Base-by-base conservation (phyloP, 495 filamentous ascomycete genomes). In the Lichina pygmaea region DNA sequence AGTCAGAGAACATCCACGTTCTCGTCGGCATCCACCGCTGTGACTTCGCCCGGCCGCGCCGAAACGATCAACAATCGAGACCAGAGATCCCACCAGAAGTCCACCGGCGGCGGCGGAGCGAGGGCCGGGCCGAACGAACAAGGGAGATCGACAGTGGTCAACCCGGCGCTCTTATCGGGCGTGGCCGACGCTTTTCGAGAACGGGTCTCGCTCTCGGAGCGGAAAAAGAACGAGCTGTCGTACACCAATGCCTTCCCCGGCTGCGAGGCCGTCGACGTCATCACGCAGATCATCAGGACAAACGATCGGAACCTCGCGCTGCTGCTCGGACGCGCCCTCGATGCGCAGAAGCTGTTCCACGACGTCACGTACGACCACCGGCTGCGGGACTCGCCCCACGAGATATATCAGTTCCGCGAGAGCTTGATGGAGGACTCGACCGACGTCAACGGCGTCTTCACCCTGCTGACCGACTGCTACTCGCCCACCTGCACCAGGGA, bases 271-370 rank as follows among this genome's bases (percentile, higher is more conserved):
- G 91, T 99, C 32, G 91, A 95, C 59, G 64, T 93, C 50, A 83
- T 99, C 44, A 75, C 77, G 3, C 82, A 80, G 54, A 95, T 95
- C 52, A 94, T 95, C 56, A 79, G 86, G 58, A 99, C 91, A 0
- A 92, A 78, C 9, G 91, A 99, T 59, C 74, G 91, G 44, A 99
- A 94, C 54, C 64, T 99, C 50, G 89, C 91, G 38, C 63, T 99
- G 46, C 72, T 99, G 9, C 60, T 99, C n/a, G 91, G 91, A 41
- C 71, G 91, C 51, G 81, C 85, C 46, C 63, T 99, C 41, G 91
- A 99, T 63, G 91, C 91, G 39, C 91, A 99, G 60, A 99, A 95
- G 58, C 94, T 95, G 59, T 99, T 99, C 57, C 91, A 95, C 58
- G 91, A 99, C 70, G 91, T 95, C 38, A 93, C 86, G 5, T 99